These are phyloP conservation scores for Aspergillus melleus DNA, from an alignment of 2,329 filamentous ascomycete species.

Conservation along the genomic window DNA sequence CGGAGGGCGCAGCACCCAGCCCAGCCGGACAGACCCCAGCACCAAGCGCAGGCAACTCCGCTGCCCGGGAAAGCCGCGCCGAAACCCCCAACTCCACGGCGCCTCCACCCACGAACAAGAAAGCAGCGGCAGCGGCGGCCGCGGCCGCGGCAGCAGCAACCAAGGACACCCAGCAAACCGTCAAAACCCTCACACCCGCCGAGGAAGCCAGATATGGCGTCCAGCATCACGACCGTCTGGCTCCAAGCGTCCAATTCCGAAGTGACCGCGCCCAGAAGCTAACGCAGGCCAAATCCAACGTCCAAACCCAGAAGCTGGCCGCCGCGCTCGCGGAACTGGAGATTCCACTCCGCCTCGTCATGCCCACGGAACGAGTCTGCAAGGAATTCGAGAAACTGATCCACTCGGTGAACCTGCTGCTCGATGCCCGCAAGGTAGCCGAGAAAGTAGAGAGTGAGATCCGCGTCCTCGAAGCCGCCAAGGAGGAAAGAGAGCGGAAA, in stretches of 20 bases:
- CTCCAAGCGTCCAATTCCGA: constrained; percentile 84
- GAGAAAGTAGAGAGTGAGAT: constrained; percentile 52
- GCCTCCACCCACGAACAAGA: constrained; percentile 30
- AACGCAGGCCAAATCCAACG: constrained; percentile 52
- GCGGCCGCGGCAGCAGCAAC: constrained; percentile 41
- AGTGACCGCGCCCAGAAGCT: constrained; percentile 57
- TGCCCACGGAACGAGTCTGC: constrained; percentile 52
- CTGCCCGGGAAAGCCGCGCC: constrained; percentile 35
- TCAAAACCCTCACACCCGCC: constrained; percentile 70
- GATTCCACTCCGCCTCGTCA: constrained; percentile 47
- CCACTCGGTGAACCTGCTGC: constrained; percentile 46
- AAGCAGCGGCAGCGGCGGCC: constrained; percentile 38
- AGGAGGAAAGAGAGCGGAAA: constrained; percentile 41
- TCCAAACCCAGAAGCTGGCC: constrained; percentile 50
- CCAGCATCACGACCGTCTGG: constrained; percentile 78
- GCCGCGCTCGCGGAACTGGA: constrained; percentile 49
- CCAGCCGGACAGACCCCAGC: constrained; percentile 56
- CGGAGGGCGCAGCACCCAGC: constrained; percentile 52
- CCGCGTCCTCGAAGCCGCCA: constrained; percentile 46
- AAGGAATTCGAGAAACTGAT: constrained; percentile 52
- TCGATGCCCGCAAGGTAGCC: constrained; percentile 49
- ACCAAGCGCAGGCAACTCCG: constrained; percentile 30
- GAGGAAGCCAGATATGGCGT: constrained; percentile 83
- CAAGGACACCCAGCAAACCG: constrained; percentile 51
- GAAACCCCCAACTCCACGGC: constrained; percentile 34